Evolutionary conservation across 345 rosid species (phyloP), one percentile per base, ranked within the genome.

Genomic region (Carallia pectinifolia): DNA sequence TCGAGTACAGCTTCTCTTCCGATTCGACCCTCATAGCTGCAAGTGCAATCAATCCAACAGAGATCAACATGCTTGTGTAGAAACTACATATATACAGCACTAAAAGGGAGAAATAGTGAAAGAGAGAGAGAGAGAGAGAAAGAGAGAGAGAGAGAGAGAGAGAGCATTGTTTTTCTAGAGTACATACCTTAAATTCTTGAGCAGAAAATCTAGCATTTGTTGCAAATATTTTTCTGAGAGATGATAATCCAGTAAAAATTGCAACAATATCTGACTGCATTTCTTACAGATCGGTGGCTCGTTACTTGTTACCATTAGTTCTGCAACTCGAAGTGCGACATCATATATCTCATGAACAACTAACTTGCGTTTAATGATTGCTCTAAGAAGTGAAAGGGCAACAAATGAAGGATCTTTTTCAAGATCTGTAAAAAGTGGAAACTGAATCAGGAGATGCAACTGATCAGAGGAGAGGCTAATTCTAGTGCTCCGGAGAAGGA

Each of bases 1-100:
- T 86, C 93, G 73, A 95, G 92, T 39, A 90, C 97, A 61, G 97
- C 90, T 75, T 85, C 85, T 83, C 97, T 89, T 77, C 99, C 99
- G 74, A 86, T 82, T 73, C 91, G 64, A 88, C 86, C 86, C 75
- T 86, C 88, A 66, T 90, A 95, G 77, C 98, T 94, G 85, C 76
- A 80, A 68, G 63, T 70, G 58, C 8, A 72, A 36, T 29, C 31
- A 61, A 66, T 8, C 59, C 40, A 76, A 38, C 31, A 56, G 31
- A 56, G 31, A 56, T 9, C 16, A 8, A 23, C 6, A 56, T 56
- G 29, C 60, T 7, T 52, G 67, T 13, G 40, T 50, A 64, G 5
- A 53, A 23, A 27, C 61, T 12, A 65, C 5, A 37, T 7, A 36
- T 2, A 27, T 4, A 44, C 17, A 44, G 16, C 2, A 71, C 6